Base-by-base conservation (phyloP, 306 rosid species). In the Inga leiocalycina region DNA sequence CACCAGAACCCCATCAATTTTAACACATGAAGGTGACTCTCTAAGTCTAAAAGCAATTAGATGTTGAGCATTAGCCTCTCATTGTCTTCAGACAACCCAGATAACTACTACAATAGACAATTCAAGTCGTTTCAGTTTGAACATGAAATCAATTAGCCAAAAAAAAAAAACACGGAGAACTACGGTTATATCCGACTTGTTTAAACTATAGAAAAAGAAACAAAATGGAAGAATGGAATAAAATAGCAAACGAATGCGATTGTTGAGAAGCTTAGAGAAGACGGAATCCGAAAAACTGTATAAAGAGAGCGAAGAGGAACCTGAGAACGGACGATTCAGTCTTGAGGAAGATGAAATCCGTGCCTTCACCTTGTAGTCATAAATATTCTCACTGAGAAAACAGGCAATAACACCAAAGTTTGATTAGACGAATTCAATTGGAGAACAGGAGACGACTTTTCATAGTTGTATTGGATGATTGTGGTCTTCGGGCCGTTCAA, bases 1-100 rank as follows among this genome's bases (percentile, higher is more conserved):
- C 77, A 61, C 74, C 64, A 76, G 71, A 35, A 71, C 66, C 77
- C 86, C 84, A 78, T 52, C 49, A 83, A 19, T 65, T 45, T 69
- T 45, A 44, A 48, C 70, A 77, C 68, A 37, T 54, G 16, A 48
- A 75, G 35, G 11, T 71, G 34, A 68, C 34, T 46, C 75, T 54
- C 69, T 32, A 59, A 75, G 59, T 81, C 71, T 12, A 77, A 82
- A 82, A 46, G 11, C 46, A 81, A 15, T 17, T 17, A 35, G 14
- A 64, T 27, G 39, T 27, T 64, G 69, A 64, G 39, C 12, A 64
- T 30, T 30, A 4, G 41, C 16, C 14, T 35, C 35, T 20, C 37
- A 49, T 49, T 49, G 17, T 48, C 15, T 12, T 10, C 24, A 67
- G 4, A 39, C 43, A 80, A 83, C 17, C 76, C 79, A 80, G 32